Base-by-base conservation (phyloP, 2,329 filamentous ascomycete genomes). In the Trichoderma harzianum region DNA sequence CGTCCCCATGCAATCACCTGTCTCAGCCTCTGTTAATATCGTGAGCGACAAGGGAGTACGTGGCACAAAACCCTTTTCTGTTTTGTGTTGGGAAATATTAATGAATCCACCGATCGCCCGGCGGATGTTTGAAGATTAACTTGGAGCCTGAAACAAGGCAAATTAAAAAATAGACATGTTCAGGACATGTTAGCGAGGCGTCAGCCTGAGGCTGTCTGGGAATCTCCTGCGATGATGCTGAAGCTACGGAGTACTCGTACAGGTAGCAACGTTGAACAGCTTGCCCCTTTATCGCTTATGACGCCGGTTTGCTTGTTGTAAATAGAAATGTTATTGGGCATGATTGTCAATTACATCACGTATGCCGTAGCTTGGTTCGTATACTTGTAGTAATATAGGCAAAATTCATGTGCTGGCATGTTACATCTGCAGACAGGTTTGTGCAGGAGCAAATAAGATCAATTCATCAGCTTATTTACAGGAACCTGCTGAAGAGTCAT, bases 11-110 rank as follows among this genome's bases (percentile, higher is more conserved):
- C 34, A 70, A 70, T 61, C 68, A 61, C 43, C 43, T 51, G 68
- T 64, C 68, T 64, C 68, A 70, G 68, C 68, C 60, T 70, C 68
- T 61, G 34, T 39, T 70, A 63, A 64, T 70, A 55, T 51, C 58
- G 43, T 62, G 43, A 53, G 51, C 34, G 30, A 57, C 68, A 70
- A 69, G 66, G 66, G 57, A 62, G 36, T 69, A 69, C 66, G 66
- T 69, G 66, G 55, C 66, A 69, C 34, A 61, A 61, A 69, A 47
- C 39, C 57, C 39, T 43, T 70, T 57, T 57, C 28, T 30, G 55
- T 55, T 36, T 36, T 47, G 34, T 70, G 60, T 64, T 70, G 68
- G 58, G 58, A 61, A 69, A 69, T 32, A 60, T 51, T 34, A 69
- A 43, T 32, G 57, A 69, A 34, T 34, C 66, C 66, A 69, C 66